Evolutionary conservation across 768 basidiomycete genomes (phyloP), one percentile per base, ranked within the genome.

Genomic region (Scleroderma bovista): DNA sequence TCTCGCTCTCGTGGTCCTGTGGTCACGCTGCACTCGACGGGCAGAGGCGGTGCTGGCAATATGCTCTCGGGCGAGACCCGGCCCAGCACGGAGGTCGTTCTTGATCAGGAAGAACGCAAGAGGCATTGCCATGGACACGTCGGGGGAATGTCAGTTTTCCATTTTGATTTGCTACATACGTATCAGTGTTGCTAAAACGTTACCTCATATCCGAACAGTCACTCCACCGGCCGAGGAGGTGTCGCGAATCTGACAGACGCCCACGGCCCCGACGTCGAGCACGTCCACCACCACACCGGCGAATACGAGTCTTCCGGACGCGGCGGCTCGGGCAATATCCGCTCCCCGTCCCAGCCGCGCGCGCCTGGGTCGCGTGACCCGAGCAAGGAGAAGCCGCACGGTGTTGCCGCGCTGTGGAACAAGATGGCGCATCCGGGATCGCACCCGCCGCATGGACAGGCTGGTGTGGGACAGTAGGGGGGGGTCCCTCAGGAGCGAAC

Each of bases 221-320:
- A 86, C 60, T 85, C 83, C 4, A 80, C 77, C 1, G 84, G 84
- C 40, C 79, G 86, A 44, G 85, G 86, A 32, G 85, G 86, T n/a
- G 53, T 63, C 6, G 86, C 80, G 3, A 87, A 87, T 54, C 58
- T 86, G 19, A 77, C 75, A 1, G n/a, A 44, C 23, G 19, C 51
- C 0, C 68, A 64, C 23, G 64, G 66, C 6, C 77, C 78, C 1
- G 59, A 62, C 0, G 55, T 74, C 36, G 77, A 79, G 33, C 61
- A 44, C 17, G 46, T 60, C 47, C 8, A 24, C 11, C 60, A 67
- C 44, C 41, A 60, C 31, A 34, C 45, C 6, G 54, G 53, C 5
- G 69, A 66, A 0, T 69, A 57, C 43, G 74, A 71, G 51, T 72
- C 73, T 6, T 65, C 72, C 3, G 83, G 83, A 0, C 78, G 84